Evolutionary conservation across 2,329 filamentous ascomycete species (phyloP).

Genomic region (Ceratocystis lukuohia): DNA sequence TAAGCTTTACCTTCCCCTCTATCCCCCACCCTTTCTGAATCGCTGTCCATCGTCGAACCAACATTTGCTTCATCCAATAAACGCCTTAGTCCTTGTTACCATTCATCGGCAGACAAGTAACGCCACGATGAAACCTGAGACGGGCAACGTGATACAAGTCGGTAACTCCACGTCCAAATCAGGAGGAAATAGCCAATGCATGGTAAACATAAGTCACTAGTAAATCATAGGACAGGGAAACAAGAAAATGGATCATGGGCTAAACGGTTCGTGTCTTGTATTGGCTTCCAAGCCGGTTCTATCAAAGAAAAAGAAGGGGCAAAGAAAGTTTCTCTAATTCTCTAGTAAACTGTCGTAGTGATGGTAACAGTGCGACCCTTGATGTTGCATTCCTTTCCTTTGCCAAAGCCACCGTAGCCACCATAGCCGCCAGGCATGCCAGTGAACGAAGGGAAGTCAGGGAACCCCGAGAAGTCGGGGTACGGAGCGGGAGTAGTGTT

Average conservation of each 20-base stretch:
- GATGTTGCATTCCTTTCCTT: slow-evolving; percentile 2
- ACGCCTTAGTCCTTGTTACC: neutral
- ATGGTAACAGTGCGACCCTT: neutral
- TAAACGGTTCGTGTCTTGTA: neutral
- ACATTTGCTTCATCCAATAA: neutral
- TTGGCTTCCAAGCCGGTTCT: neutral
- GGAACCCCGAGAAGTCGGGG: neutral
- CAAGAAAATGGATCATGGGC: neutral
- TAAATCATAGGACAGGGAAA: neutral
- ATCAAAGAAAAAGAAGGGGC: neutral
- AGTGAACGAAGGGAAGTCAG: slow-evolving; percentile 12
- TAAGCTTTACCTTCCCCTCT: neutral
- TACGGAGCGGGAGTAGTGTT: neutral
- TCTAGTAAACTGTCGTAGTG: slow-evolving; percentile 8
- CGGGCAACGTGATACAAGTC: neutral
- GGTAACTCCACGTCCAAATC: neutral
- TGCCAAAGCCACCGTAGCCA: neutral
- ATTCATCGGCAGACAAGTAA: neutral
- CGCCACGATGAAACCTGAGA: neutral
- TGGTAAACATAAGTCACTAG: neutral
- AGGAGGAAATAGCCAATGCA: neutral
- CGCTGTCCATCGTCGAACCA: neutral
- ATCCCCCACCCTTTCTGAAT: too few relatives aligned
- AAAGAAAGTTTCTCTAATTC: neutral
- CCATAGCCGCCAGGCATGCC: neutral